Conservation (phyloP, 352 stramenopile species). For the Saprolegnia diclina region DNA sequence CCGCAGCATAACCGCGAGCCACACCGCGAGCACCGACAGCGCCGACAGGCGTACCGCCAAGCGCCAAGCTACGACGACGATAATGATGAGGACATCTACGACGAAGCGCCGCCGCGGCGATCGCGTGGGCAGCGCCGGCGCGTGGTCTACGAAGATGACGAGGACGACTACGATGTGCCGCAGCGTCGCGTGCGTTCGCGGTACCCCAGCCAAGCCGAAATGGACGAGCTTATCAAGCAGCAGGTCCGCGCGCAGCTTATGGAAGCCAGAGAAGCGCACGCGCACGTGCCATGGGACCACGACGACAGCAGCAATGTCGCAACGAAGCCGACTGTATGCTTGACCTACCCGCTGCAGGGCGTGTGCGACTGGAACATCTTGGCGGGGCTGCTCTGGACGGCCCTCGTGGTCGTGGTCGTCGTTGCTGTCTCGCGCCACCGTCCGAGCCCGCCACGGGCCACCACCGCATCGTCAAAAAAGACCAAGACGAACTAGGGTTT, state of each 20-base stretch:
- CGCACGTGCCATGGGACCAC: neutral
- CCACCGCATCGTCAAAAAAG: conserved; percentile 1
- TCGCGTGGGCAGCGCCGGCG: no score
- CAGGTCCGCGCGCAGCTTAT: conserved; percentile 19
- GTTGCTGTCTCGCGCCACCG: neutral
- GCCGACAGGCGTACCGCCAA: no score
- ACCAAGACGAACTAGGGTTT: conserved; percentile 1
- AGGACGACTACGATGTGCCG: no score
- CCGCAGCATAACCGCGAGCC: neutral
- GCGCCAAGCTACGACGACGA: no score
- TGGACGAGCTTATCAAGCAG: conserved; percentile 22
- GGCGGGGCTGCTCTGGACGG: conserved; percentile 15
- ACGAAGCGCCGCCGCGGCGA: no score
- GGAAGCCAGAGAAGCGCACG: conserved; percentile 10
- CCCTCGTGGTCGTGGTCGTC: conserved; percentile 13
- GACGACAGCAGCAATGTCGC: neutral
- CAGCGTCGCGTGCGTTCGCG: no score
- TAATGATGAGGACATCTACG: no score
- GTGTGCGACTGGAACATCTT: conserved; percentile 26
- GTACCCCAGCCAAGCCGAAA: conserved; percentile 4
- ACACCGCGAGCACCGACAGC: neutral
- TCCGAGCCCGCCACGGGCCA: neutral
- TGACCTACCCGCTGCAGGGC: neutral
- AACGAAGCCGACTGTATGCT: neutral
- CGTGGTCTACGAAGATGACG: no score